These are phyloP conservation scores for Naganishia antarctica DNA, from an alignment of 768 basidiomycete species.

Conservation along the genomic window DNA sequence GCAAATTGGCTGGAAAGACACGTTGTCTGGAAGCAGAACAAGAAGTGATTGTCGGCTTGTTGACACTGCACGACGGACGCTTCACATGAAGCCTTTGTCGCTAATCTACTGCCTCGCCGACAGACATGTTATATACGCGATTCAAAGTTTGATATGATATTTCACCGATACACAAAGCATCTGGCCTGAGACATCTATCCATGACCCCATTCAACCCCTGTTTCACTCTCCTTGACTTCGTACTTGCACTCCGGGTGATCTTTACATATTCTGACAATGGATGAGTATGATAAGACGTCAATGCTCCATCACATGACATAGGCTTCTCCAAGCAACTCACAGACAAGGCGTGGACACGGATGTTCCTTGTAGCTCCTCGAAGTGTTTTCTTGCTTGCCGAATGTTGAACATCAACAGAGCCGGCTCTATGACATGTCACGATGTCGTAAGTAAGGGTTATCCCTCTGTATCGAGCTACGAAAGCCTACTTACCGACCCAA, in stretches of 20 bases:
- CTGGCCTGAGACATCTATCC: neutral
- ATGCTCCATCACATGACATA: no score
- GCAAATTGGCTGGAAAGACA: neutral
- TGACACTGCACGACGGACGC: no score
- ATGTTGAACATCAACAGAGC: conserved; percentile 84
- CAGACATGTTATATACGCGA: neutral
- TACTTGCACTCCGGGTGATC: conserved; percentile 25
- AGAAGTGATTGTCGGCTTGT: neutral
- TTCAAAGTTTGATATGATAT: neutral
- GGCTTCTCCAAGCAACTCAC: conserved; percentile 31
- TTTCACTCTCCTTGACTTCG: conserved; percentile 1
- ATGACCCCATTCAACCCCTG: conserved; percentile 22
- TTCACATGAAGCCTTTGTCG: no score
- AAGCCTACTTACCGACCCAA: conserved; percentile 62
- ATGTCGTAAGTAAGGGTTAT: neutral
- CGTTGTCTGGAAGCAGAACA: neutral
- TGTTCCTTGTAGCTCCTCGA: conserved; percentile 63
- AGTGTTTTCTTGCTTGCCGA: conserved; percentile 74
- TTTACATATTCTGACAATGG: conserved; percentile 23
- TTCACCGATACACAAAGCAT: no score
- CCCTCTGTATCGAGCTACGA: neutral
- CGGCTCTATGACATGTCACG: conserved; percentile 59
- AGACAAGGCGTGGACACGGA: conserved; percentile 41
- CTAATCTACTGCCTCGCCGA: no score
- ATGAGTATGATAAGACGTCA: neutral